phyloP scores from a whole-genome alignment of 345 rosid genomes.

The Eucalyptus decipiens region DNA sequence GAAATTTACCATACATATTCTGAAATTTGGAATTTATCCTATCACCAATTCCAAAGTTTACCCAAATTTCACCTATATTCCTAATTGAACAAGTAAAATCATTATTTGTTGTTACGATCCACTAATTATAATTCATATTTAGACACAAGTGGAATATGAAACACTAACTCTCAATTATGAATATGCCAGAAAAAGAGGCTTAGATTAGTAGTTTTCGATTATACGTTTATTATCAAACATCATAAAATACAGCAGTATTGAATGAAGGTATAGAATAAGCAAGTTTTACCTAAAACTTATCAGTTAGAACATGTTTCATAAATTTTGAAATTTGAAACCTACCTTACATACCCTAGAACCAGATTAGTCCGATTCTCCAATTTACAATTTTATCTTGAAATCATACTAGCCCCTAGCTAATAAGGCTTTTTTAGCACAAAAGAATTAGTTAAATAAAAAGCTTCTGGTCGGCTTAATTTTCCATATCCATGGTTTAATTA shows the following conservation, averaged over 20 bases:
- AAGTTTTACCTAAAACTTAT: no score
- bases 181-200: neutral
- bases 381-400: no score
- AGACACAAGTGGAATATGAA: neutral
- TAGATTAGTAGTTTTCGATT: neutral
- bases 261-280: no score
- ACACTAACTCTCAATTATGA: neutral
- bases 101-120: no score
- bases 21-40: no score
- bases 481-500: neutral
- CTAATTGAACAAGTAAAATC: neutral
- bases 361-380: neutral
- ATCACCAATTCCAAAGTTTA: accelerated
- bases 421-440: neutral
- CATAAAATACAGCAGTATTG: no score
- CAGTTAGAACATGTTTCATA: no score
- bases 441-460: neutral
- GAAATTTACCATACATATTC: accelerated
- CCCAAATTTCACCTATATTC: neutral
- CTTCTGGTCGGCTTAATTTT: neutral
- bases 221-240: no score
- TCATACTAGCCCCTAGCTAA: no score
- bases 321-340: no score
- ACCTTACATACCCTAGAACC: accelerated
- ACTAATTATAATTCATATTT: no score